Evolutionary conservation across 169 alveolate genomes (phyloP).

Genomic region (Cardiosporidium cionae): DNA sequence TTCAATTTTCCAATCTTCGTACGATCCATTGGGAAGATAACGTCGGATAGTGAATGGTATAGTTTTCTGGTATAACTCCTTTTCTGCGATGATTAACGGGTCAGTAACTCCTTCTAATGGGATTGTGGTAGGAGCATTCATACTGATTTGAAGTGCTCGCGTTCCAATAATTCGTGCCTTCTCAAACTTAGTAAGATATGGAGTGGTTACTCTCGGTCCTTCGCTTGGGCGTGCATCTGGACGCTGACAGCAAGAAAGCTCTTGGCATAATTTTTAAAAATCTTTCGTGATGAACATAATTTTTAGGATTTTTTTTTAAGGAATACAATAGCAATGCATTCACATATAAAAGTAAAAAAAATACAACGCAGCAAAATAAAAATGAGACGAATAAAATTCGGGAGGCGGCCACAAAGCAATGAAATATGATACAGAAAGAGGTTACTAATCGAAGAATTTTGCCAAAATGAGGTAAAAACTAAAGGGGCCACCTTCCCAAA

Average conservation of each 20-base stretch:
- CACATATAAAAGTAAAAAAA: background rate
- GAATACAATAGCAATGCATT: background rate
- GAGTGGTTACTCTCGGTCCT: conserved; percentile 47
- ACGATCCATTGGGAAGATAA: conserved; percentile 93
- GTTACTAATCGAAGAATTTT: too few species aligned
- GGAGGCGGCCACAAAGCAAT: background rate
- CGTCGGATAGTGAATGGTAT: conserved; percentile 97
- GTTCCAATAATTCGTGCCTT: conserved; percentile 99
- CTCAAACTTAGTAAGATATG: conserved; percentile 78
- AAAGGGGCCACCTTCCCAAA: too few species aligned
- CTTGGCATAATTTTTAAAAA: background rate
- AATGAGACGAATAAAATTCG: background rate
- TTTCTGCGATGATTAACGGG: conserved; percentile 95
- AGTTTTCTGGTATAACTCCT: conserved; percentile 91
- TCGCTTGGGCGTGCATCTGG: conserved; percentile 28
- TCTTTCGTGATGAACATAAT: background rate
- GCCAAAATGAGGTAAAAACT: too few species aligned
- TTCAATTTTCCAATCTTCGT: conserved; percentile 46
- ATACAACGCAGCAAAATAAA: background rate
- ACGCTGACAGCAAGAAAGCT: background rate
- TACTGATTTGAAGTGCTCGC: conserved; percentile 95
- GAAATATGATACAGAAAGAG: background rate
- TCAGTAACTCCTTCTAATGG: conserved; percentile 84
- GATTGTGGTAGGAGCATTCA: conserved; percentile 93
- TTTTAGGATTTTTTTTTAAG: background rate